A percentile compares a stretch with the other conserved stretches of the same genome.
Evolutionary conservation across 768 basidiomycete genomes (phyloP).

Genomic region (Russula virescens): DNA sequence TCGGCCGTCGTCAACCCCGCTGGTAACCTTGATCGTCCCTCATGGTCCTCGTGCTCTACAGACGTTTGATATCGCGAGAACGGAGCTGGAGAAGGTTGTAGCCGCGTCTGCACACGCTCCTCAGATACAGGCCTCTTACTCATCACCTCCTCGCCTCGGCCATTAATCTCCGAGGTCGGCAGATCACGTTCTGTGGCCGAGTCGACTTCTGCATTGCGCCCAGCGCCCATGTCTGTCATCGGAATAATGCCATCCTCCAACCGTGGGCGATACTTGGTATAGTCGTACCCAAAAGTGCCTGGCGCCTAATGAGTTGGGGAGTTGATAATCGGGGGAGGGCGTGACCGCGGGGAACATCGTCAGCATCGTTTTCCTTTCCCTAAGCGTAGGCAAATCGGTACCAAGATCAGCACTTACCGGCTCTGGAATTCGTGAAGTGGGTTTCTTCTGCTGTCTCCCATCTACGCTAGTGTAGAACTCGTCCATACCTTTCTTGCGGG

Average conservation of each 20-base stretch:
- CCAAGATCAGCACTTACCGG: slow-evolving; percentile 45
- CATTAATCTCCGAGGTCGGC: not conserved
- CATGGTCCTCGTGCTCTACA: slow-evolving; percentile 8
- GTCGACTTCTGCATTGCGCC: slow-evolving; percentile 18
- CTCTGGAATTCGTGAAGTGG: slow-evolving; percentile 37
- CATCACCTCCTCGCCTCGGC: not conserved
- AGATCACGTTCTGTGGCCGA: not conserved
- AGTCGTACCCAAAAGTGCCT: slow-evolving; percentile 77
- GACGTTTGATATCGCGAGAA: slow-evolving; percentile 50
- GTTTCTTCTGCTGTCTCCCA: slow-evolving; percentile 53
- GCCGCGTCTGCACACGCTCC: slow-evolving; percentile 25
- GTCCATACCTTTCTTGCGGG: slow-evolving; percentile 74
- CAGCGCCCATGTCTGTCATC: not conserved
- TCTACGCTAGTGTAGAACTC: slow-evolving; percentile 61
- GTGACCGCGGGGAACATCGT: not conserved
- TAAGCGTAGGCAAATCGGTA: not conserved
- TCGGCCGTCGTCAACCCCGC: slow-evolving; percentile 18
- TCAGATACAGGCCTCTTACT: slow-evolving; percentile 8
- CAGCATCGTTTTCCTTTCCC: not conserved
- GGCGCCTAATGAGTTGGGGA: slow-evolving; percentile 47
- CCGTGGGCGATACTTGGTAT: slow-evolving; percentile 55
- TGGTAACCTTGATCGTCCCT: slow-evolving; percentile 20
- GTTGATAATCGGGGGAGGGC: not conserved
- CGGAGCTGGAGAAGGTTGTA: slow-evolving; percentile 51
- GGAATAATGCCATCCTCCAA: slow-evolving; percentile 3